phyloP scores from a whole-genome alignment of 257 asterid genomes.

The Craterostigma plantagineum region DNA sequence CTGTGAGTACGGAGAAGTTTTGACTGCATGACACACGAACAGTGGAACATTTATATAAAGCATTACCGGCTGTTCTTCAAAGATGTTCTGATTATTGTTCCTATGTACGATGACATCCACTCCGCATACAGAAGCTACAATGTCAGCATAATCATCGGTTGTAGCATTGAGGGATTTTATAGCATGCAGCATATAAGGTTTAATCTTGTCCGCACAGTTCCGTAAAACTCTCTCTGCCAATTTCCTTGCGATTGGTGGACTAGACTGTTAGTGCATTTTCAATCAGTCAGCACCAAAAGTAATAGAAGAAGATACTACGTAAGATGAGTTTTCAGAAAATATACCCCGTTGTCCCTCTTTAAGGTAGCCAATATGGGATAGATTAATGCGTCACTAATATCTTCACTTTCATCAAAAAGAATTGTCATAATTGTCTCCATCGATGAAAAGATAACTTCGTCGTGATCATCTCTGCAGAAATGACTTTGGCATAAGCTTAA shows the following conservation, averaged over 20 bases:
- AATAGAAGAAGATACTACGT: slow-evolving; percentile 1
- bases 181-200: slow-evolving; percentile 51
- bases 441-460: slow-evolving; percentile 38
- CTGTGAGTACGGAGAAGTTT: neutral
- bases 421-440: slow-evolving; percentile 93
- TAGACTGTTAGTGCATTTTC: slow-evolving; percentile 28
- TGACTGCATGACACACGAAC: slow-evolving; percentile 2
- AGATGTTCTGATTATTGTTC: slow-evolving; percentile 19
- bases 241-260: slow-evolving; percentile 38
- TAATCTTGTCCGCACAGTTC: slow-evolving; percentile 50
- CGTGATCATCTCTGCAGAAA: slow-evolving; percentile 43
- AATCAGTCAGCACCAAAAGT: slow-evolving; percentile 12
- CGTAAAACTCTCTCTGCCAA: slow-evolving; percentile 61
- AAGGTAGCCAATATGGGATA: slow-evolving; percentile 44
- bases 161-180: slow-evolving; percentile 31
- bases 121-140: slow-evolving; percentile 37
- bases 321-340: slow-evolving; percentile 6
- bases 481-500: too few relatives aligned
- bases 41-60: slow-evolving; percentile 7
- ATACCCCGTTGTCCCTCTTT: slow-evolving; percentile 60
- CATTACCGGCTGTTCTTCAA: slow-evolving; percentile 35
- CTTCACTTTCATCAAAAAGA: slow-evolving; percentile 93
- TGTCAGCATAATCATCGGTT: slow-evolving; percentile 41
- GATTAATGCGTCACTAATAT: slow-evolving; percentile 49
- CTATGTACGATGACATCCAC: slow-evolving; percentile 19